Evolutionary conservation across 352 stramenopile species (phyloP).

Genomic region (Globisporangium echinulatum): DNA sequence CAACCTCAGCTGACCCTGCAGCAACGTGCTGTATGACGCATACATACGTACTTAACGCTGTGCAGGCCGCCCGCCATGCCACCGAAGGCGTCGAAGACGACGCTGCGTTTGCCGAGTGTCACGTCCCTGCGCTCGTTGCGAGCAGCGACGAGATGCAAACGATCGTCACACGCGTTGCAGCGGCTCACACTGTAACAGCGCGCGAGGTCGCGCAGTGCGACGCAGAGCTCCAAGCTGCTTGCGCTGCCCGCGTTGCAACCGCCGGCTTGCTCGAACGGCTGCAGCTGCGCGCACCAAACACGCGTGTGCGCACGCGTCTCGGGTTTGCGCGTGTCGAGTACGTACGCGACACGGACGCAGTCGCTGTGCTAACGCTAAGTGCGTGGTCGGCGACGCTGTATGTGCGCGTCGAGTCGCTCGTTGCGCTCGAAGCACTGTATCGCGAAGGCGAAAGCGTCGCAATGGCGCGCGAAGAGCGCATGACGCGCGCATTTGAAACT

Average conservation of each 20-base stretch:
- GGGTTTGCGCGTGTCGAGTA: slow-evolving; percentile 39
- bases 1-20: no score
- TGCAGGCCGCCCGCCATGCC: slow-evolving; percentile 32
- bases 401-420: slow-evolving; percentile 33
- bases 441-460: slow-evolving; percentile 36
- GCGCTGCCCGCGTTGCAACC: slow-evolving; percentile 12
- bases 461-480: slow-evolving; percentile 42
- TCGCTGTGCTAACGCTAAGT: slow-evolving; percentile 33
- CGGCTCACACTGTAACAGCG: slow-evolving; percentile 20
- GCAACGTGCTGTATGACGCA: not conserved
- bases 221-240: slow-evolving; percentile 15
- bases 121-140: slow-evolving; percentile 51
- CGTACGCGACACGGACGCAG: slow-evolving; percentile 47
- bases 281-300: slow-evolving; percentile 31
- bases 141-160: slow-evolving; percentile 52
- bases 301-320: slow-evolving; percentile 37
- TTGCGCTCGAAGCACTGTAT: slow-evolving; percentile 34
- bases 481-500: slow-evolving; percentile 14
- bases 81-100: slow-evolving; percentile 74
- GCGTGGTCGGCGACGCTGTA: slow-evolving; percentile 53
- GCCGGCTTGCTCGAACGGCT: slow-evolving; percentile 28
- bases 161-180: slow-evolving; percentile 29
- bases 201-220: slow-evolving; percentile 11
- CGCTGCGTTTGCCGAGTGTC: slow-evolving; percentile 65
- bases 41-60: no score